A percentile compares a stretch with the other conserved stretches of the same genome.
Evolutionary conservation across 306 rosid genomes (phyloP).

Genomic region (Prunus kanzakura): DNA sequence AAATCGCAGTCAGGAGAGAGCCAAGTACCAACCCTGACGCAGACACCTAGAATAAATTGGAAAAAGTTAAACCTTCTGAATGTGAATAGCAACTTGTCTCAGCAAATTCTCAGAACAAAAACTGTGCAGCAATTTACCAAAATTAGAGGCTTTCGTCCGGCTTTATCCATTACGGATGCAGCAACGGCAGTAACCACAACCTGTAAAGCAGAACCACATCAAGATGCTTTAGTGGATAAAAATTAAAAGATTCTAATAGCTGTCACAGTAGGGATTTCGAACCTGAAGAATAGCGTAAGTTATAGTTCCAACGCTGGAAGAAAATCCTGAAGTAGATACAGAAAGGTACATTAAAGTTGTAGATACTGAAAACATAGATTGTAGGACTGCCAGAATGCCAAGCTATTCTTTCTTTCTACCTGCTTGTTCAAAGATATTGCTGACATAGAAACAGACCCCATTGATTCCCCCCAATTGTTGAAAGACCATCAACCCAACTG

Average conservation of each 20-base stretch:
- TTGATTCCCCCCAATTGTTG: constrained; percentile 97
- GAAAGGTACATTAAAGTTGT: not conserved
- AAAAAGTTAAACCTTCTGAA: constrained; percentile 17
- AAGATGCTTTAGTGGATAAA: constrained; percentile 1
- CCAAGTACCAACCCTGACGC: constrained; percentile 69
- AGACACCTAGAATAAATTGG: constrained; percentile 42
- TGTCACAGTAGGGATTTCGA: constrained; percentile 14
- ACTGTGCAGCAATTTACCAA: constrained; percentile 40
- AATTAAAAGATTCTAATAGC: not conserved
- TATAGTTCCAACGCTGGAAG: constrained; percentile 54
- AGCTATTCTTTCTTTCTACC: constrained; percentile 33
- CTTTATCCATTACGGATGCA: constrained; percentile 58
- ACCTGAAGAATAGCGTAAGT: constrained; percentile 76
- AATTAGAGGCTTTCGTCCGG: constrained; percentile 83
- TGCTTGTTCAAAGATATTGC: constrained; percentile 77
- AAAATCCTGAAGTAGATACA: constrained; percentile 49
- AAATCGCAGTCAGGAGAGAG: constrained; percentile 52
- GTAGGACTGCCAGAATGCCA: not conserved
- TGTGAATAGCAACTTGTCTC: not conserved
- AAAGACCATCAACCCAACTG: constrained; percentile 80
- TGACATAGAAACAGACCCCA: constrained; percentile 66
- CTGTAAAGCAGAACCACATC: constrained; percentile 33
- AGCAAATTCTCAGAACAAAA: constrained; percentile 9
- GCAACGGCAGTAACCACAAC: constrained; percentile 61
- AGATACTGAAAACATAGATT: not conserved